phyloP scores from a whole-genome alignment of 176 grass and related monocot species.

The Thinopyrum elongatum region DNA sequence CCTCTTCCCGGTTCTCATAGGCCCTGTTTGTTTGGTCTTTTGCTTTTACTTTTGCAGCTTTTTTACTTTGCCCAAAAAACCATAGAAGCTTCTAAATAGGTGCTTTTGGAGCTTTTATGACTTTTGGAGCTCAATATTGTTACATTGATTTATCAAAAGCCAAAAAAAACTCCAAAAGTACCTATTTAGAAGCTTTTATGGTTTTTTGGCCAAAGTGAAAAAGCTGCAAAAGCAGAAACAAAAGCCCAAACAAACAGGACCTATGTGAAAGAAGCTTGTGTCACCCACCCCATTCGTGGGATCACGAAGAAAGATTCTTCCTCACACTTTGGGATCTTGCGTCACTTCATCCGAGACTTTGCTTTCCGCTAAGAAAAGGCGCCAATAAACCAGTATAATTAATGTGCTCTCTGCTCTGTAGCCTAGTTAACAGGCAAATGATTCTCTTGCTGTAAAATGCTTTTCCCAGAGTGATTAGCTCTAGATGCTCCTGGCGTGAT shows the following conservation, averaged over 20 bases:
- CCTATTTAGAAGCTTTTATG: no score
- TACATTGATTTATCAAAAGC: no score
- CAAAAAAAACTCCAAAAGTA: no score
- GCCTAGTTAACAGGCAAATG: background rate
- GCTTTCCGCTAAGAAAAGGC: constrained; percentile 4
- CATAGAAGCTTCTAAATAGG: no score
- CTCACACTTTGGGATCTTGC: constrained; percentile 35
- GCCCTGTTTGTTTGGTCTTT: no score
- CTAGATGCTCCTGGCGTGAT: background rate
- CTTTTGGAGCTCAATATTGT: no score
- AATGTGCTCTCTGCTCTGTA: background rate
- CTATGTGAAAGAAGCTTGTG: background rate
- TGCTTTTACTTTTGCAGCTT: no score
- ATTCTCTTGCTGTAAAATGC: background rate
- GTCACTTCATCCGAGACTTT: background rate
- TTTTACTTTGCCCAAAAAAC: no score
- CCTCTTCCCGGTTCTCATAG: background rate
- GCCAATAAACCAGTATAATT: background rate
- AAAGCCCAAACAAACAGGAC: no score
- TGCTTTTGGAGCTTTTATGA: no score
- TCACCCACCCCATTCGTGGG: background rate
- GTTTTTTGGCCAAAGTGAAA: no score
- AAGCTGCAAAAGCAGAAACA: no score
- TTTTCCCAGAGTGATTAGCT: background rate
- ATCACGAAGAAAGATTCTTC: constrained; percentile 25